These are phyloP conservation scores for Phaeosphaeriaceae sp. DNA, from an alignment of 2,329 filamentous ascomycete genomes.

Conservation along the genomic window DNA sequence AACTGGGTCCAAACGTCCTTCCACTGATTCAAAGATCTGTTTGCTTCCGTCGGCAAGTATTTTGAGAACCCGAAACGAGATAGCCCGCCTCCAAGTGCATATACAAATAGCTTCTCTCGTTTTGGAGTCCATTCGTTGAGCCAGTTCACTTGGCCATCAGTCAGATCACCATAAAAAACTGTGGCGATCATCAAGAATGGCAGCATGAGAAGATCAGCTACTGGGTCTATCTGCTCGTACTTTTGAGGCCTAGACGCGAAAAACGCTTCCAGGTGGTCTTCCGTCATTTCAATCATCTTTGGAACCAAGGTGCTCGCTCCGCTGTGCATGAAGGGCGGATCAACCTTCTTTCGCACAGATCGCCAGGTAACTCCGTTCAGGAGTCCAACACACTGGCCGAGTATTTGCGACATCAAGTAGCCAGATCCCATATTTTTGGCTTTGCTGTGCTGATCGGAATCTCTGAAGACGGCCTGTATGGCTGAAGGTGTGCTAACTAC, in stretches of 20 bases:
- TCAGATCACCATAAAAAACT: constrained; percentile 46
- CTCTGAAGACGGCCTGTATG: constrained; percentile 48
- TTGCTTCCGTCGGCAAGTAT: constrained; percentile 37
- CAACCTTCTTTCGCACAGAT: constrained; percentile 18
- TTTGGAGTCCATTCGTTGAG: constrained; percentile 30
- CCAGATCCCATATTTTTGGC: constrained; percentile 51
- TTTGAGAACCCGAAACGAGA: constrained; percentile 31
- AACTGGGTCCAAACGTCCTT: constrained; percentile 29
- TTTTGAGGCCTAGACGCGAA: not conserved
- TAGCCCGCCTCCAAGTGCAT: constrained; percentile 46
- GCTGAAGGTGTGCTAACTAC: not conserved
- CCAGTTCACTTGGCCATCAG: constrained; percentile 21
- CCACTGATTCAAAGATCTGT: constrained; percentile 18
- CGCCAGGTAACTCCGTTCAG: constrained; percentile 28
- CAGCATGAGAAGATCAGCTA: constrained; percentile 39
- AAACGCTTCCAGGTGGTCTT: not conserved
- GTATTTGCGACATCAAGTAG: constrained; percentile 47
- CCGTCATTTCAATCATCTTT: not conserved
- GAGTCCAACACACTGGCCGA: constrained; percentile 54
- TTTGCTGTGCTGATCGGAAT: constrained; percentile 54
- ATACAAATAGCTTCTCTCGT: constrained; percentile 43
- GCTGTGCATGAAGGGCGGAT: constrained; percentile 2
- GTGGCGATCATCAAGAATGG: constrained; percentile 51
- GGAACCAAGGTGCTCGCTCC: not conserved
- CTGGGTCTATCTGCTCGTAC: constrained; percentile 25